Base-by-base conservation (phyloP, 306 rosid species). In the Cucumis cinereus region DNA sequence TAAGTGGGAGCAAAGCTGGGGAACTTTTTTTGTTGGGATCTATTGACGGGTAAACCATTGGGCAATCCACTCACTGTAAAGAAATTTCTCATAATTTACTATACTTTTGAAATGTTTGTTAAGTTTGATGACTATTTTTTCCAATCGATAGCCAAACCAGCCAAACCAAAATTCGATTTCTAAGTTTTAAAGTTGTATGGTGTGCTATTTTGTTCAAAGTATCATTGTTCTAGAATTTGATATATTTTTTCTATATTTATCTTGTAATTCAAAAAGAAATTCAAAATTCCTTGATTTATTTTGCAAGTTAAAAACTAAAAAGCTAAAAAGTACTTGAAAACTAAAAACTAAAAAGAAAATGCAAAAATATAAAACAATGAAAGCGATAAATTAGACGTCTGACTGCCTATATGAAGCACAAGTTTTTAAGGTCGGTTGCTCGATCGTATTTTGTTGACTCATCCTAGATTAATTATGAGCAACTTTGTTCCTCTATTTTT, bases 21-120 rank as follows among this genome's bases (percentile, higher is more conserved):
- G 97, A 91, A 81, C 90, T n/a, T 94, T 84, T 87, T 45, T 54
- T 90, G 96, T 75, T 94, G 99, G 99, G 88, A 94, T 78, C 95
- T 97, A 40, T 87, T 84, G 79, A 90, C 99, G 10, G 99, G 99
- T 79, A 89, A 86, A 79, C 85, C 91, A 64, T 81, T 73, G 4
- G 91, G 99, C 81, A 86, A 79, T 82, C 84, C 95, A 52, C 80
- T 94, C 38, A 81, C 1, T 55, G 99, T 94, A 85, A 86, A 49
- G 56, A 78, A 73, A 73, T 28, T 49, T 11, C 33, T 66, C 30
- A 7, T 23, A 67, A 22, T 23, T n/a, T 40, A 58, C 70, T 16
- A 40, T 45, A 22, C 19, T 55, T 60, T 75, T 73, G 9, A 15
- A 16, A 50, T 73, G 26, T 52, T 24, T 43, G 15, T 45, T 43